These are phyloP conservation scores for Wickerhamomyces bisporus DNA, from an alignment of 805 yeast genomes.

Conservation along the genomic window DNA sequence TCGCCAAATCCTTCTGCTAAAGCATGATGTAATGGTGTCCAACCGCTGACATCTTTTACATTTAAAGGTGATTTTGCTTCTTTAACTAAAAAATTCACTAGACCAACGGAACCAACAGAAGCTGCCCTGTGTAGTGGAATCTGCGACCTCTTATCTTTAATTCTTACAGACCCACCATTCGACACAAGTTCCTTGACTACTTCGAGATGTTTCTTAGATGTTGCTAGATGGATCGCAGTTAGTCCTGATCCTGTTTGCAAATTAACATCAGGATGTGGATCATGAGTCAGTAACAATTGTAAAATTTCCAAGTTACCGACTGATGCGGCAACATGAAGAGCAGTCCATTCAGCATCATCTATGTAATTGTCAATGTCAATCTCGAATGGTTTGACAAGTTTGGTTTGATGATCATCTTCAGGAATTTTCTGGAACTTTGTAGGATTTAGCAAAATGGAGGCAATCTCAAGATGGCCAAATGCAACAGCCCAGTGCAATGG, in stretches of 20 bases:
- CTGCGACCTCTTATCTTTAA: conserved; percentile 62
- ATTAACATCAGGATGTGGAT: conserved; percentile 57
- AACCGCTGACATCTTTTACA: conserved; percentile 63
- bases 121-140: conserved; percentile 82
- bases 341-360: conserved; percentile 87
- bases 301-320: conserved; percentile 58
- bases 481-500: conserved; percentile 91
- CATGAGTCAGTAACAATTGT: conserved; percentile 41
- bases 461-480: conserved; percentile 47
- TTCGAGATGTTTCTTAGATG: conserved; percentile 56
- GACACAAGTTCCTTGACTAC: conserved; percentile 49
- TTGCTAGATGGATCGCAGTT: conserved; percentile 73
- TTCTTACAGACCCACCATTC: conserved; percentile 53
- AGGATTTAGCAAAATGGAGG: conserved; percentile 38
- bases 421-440: conserved; percentile 16
- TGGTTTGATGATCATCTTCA: conserved; percentile 7
- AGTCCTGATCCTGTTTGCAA: conserved; percentile 61
- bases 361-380: conserved; percentile 61
- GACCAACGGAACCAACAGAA: conserved; percentile 57
- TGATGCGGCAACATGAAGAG: conserved; percentile 77
- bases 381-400: conserved; percentile 19
- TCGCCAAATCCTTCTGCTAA: conserved; percentile 87
- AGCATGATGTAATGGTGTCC: conserved; percentile 89
- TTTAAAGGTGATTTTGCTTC: conserved; percentile 60
- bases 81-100: conserved; percentile 49